Evolutionary conservation across 495 filamentous ascomycete genomes (phyloP), one percentile per base, ranked within the genome.

Genomic region (Friedmanniomyces endolithicus): DNA sequence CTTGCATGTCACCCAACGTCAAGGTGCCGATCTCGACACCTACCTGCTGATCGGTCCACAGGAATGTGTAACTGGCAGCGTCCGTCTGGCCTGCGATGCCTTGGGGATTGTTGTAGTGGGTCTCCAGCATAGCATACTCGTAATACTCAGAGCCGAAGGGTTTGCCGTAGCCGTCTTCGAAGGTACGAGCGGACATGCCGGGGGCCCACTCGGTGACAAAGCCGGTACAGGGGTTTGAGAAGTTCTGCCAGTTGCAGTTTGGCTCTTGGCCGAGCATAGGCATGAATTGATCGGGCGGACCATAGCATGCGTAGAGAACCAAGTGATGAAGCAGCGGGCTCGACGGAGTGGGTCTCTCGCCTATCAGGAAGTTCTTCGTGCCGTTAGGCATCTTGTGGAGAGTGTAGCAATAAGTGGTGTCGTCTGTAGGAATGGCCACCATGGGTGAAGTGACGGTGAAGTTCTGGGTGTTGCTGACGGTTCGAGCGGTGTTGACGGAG

Each of bases 181-280:
- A 53, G 12, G 51, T 53, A 23, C 51, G 51, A 44, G 23, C 51
- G 27, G 51, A 43, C 51, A 53, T 53, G 34, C 51, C 51, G 11
- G 51, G 51, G 12, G 51, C 51, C 51, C 51, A 53, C 22, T 53
- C 51, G 9, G 51, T 53, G 23, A 53, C 51, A 37, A 53, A 53
- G 22, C 51, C 51, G 25, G 9, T 53, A 24, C 51, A 53, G 24
- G 51, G 51, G 22, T 53, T 53, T 7, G 51, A 53, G 39, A 53
- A 53, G 23, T 7, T 53, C 39, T 53, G 6, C 23, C 34, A 53
- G 51, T 44, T 22, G 25, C 51, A 53, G 51, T 53, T 53, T 14
- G 51, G 51, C 39, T 44, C 35, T 46, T 53, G 8, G 51, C 39
- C 39, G 27, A 53, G n/a, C 51, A 53, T 53, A 4, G 8, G 35